Evolutionary conservation across 2,329 filamentous ascomycete species (phyloP), one percentile per base, ranked within the genome.

Genomic region (Verticillium tricorpus): DNA sequence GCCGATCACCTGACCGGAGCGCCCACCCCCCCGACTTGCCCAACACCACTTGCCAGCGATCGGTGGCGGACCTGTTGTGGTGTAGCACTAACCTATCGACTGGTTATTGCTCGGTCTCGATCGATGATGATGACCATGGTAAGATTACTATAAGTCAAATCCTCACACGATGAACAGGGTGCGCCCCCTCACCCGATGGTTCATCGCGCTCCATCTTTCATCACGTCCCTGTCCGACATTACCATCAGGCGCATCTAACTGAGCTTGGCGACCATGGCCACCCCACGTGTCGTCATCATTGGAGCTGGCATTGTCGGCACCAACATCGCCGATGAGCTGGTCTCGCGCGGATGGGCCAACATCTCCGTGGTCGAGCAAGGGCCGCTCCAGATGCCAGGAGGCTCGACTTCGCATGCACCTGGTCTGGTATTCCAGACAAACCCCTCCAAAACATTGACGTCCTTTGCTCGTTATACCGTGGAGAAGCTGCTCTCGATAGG

Each of bases 311-410:
- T 89, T 62, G 86, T 89, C 62, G 86, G 86, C 56, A 80, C 81
- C 62, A 89, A 89, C 63, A 73, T 89, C 57, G 86, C 86, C 57
- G 86, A 89, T 67, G 86, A 89, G 77, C 80, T 89, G 68, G 78
- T 85, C 66, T 77, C 78, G 28, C 80, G 84, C 68, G 86, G 86
- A 76, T 89, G 86, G 85, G 80, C 71, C 60, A 73, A 88, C 70
- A 85, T 89, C 70, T 88, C 85, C 19, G 85, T 89, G 58, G 74
- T 89, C 64, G 86, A 89, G 65, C 86, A 89, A 71, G 86, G 86
- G 0, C 86, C 86, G 2, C 70, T 89, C 65, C 74, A 78, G 62
- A 82, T 88, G 79, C 86, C 86, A 0, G 86, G 86, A 31, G 86
- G 86, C 55, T 89, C 86, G 32, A 88, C 86, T 7, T 88, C 85